These are phyloP conservation scores for Fusarium sp. DNA, from an alignment of 2,329 filamentous ascomycete species.

Conservation along the genomic window DNA sequence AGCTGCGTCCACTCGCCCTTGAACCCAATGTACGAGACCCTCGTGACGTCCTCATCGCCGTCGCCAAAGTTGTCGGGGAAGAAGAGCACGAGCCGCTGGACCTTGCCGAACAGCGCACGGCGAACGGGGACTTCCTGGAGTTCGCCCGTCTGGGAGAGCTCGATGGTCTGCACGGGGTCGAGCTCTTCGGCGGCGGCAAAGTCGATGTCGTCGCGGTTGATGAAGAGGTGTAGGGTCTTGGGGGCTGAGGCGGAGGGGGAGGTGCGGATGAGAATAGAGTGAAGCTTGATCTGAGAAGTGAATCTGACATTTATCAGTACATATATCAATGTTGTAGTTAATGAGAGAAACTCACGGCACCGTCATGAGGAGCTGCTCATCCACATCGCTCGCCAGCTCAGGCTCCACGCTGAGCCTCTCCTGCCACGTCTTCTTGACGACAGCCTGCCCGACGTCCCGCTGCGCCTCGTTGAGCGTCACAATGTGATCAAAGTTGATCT, in stretches of 20 bases:
- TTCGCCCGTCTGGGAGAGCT: constrained; percentile 81
- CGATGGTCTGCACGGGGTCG: constrained; percentile 78
- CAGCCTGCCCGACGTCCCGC: constrained; percentile 74
- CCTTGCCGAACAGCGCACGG: constrained; percentile 88
- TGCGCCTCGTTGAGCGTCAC: constrained; percentile 85
- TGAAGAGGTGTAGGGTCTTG: constrained; percentile 85
- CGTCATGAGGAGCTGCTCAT: constrained; percentile 94
- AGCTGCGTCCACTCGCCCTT: constrained; percentile 93
- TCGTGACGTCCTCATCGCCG: constrained; percentile 83
- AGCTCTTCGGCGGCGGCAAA: constrained; percentile 80
- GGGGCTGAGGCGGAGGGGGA: constrained; percentile 78
- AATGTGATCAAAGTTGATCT: constrained; percentile 90
- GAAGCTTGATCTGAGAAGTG: constrained; percentile 91
- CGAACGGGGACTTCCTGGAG: constrained; percentile 90
- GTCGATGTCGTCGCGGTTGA: constrained; percentile 89
- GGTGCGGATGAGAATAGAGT: constrained; percentile 87
- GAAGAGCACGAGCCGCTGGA: constrained; percentile 86
- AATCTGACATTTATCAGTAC: constrained; percentile 68
- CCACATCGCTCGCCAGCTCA: constrained; percentile 85
- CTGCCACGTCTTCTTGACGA: constrained; percentile 92
- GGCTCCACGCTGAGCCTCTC: constrained; percentile 79
- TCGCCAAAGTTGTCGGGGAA: constrained; percentile 90
- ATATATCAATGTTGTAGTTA: neutral
- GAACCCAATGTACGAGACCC: constrained; percentile 87
- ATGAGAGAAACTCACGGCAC: constrained; percentile 75